Evolutionary conservation across 2,329 filamentous ascomycete genomes (phyloP).

Genomic region (Trichoderma koningiopsis): DNA sequence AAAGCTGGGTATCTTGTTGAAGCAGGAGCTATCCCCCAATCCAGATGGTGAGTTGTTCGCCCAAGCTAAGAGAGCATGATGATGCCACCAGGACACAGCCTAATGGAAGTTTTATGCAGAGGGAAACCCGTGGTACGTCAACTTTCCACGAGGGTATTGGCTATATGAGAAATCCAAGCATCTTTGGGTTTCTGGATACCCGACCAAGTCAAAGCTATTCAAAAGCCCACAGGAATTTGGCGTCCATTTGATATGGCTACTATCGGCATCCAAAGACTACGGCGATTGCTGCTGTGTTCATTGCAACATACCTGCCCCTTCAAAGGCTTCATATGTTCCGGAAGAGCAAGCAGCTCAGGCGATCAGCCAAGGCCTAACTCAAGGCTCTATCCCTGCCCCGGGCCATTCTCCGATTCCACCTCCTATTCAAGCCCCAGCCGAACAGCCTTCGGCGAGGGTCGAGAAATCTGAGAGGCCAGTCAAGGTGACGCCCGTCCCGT

Average conservation of each 20-base stretch:
- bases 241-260: conserved; percentile 55
- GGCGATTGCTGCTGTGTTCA: conserved; percentile 55
- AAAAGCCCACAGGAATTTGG: conserved; percentile 58
- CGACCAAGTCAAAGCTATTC: conserved; percentile 51
- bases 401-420: conserved; percentile 2
- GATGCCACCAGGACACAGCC: conserved; percentile 26
- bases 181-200: conserved; percentile 54
- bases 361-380: conserved; percentile 27
- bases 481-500: conserved; percentile 43
- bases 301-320: conserved; percentile 43
- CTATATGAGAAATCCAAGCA: conserved; percentile 52
- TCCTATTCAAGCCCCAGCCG: conserved; percentile 29
- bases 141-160: conserved; percentile 51
- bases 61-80: background rate
- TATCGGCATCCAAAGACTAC: conserved; percentile 51
- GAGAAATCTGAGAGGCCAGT: conserved; percentile 36
- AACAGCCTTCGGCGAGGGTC: conserved; percentile 26
- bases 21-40: conserved; percentile 47
- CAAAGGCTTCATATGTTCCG: conserved; percentile 30
- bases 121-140: conserved; percentile 48
- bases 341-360: conserved; percentile 35
- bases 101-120: conserved; percentile 34
- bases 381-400: background rate
- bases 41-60: conserved; percentile 41
- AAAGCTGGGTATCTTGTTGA: conserved; percentile 49